phyloP scores from a whole-genome alignment of 768 basidiomycete species.

The Tricholoma sp. region DNA sequence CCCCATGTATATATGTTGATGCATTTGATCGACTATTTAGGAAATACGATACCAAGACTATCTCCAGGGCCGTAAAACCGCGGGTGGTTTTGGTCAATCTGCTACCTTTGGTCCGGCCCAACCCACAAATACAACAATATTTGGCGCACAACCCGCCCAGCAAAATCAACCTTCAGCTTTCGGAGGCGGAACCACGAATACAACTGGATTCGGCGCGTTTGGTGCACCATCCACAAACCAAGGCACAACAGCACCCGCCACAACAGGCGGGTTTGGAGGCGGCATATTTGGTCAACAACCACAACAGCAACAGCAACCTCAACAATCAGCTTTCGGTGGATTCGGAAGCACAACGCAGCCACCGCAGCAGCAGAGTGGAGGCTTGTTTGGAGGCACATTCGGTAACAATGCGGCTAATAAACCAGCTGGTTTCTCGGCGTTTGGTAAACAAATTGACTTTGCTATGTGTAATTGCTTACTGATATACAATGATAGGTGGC shows the following conservation, averaged over 20 bases:
- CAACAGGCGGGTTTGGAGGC: constrained; percentile 34
- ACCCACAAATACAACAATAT: constrained; percentile 37
- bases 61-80: constrained; percentile 66
- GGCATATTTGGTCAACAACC: constrained; percentile 26
- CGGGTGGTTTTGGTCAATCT: constrained; percentile 54
- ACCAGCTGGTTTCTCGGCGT: constrained; percentile 13
- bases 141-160: constrained; percentile 43
- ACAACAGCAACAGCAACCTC: constrained; percentile 25
- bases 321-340: constrained; percentile 22
- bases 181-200: constrained; percentile 34
- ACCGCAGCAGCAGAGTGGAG: constrained; percentile 28
- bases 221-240: constrained; percentile 23
- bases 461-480: neutral
- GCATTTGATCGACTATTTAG: constrained; percentile 27
- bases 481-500: constrained; percentile 5
- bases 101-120: constrained; percentile 42
- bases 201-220: constrained; percentile 41
- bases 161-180: constrained; percentile 28
- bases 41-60: constrained; percentile 79
- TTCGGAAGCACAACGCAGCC: constrained; percentile 21
- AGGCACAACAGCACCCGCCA: constrained; percentile 21
- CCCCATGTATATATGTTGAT: constrained; percentile 4
- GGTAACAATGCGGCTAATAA: constrained; percentile 17
- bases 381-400: constrained; percentile 35
- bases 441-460: constrained; percentile 8